These are phyloP conservation scores for Phaeolepiota aurea DNA, from an alignment of 768 basidiomycete species.

Conservation along the genomic window DNA sequence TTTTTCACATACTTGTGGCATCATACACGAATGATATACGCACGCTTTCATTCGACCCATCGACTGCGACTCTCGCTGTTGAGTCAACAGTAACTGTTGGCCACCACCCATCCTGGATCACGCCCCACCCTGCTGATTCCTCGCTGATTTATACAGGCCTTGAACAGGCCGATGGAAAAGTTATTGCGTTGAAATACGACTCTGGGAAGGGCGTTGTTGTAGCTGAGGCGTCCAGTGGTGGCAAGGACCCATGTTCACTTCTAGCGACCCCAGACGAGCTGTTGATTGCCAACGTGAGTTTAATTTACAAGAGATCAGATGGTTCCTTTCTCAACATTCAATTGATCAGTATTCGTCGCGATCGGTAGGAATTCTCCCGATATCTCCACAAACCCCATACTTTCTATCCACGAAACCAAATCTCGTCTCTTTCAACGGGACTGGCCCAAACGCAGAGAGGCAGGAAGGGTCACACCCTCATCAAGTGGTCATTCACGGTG, in stretches of 20 bases:
- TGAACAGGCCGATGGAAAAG: constrained; percentile 59
- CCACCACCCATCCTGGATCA: constrained; percentile 71
- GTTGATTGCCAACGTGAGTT: constrained; percentile 66
- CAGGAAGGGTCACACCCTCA: constrained; percentile 76
- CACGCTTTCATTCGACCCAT: constrained; percentile 56
- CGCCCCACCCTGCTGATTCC: constrained; percentile 44
- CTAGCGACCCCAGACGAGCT: constrained; percentile 49
- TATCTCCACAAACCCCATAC: constrained; percentile 40
- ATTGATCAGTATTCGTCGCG: constrained; percentile 60
- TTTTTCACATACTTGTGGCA: constrained; percentile 45
- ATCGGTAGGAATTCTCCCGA: constrained; percentile 44
- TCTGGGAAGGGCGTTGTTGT: constrained; percentile 45
- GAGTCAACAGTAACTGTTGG: constrained; percentile 41
- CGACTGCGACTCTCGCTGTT: constrained; percentile 32
- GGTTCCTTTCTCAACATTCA: constrained; percentile 2
- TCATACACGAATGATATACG: constrained; percentile 60
- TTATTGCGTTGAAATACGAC: constrained; percentile 52
- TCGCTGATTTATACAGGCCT: constrained; percentile 59
- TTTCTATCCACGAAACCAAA: constrained; percentile 24
- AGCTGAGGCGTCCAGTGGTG: constrained; percentile 42
- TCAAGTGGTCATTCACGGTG: constrained; percentile 47
- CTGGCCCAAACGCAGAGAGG: constrained; percentile 57
- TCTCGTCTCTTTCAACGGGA: constrained; percentile 36
- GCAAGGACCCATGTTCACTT: constrained; percentile 58
- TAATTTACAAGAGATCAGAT: constrained; percentile 1